phyloP scores from a whole-genome alignment of 202 grass and related monocot species.

The Setaria italica region DNA sequence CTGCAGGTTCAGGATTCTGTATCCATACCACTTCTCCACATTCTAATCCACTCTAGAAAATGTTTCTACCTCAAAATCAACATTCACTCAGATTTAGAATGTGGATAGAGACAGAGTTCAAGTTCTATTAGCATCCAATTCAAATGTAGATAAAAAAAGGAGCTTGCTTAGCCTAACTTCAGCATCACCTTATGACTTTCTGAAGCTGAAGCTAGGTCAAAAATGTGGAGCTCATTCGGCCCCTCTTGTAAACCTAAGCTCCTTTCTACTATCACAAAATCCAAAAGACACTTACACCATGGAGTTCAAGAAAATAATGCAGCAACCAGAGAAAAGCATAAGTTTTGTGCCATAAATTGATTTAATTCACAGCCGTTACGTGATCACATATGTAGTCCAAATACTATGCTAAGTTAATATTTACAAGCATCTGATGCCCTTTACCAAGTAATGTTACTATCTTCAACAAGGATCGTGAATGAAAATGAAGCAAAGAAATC shows the following conservation, averaged over 20 bases:
- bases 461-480: constrained; percentile 18
- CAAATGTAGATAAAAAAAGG: neutral
- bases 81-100: neutral
- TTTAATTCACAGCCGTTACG: neutral
- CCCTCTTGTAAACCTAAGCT: neutral
- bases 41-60: constrained; percentile 6
- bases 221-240: neutral
- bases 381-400: constrained; percentile 10
- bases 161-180: neutral
- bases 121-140: constrained; percentile 9
- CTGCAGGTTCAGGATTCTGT: constrained; percentile 18
- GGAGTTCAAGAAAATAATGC: constrained; percentile 1
- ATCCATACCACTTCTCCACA: constrained; percentile 8
- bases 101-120: neutral
- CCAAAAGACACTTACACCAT: neutral
- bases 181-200: neutral
- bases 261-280: neutral
- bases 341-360: neutral
- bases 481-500: constrained; percentile 18
- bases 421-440: constrained; percentile 18
- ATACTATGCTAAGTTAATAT: neutral
- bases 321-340: neutral
- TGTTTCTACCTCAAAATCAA: neutral
- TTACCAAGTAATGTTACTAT: neutral
- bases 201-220: neutral